A percentile compares a stretch with the other conserved stretches of the same genome.
These are phyloP conservation scores for Niveomyces coronatus DNA, from an alignment of 2,329 filamentous ascomycete genomes.

Conservation along the genomic window DNA sequence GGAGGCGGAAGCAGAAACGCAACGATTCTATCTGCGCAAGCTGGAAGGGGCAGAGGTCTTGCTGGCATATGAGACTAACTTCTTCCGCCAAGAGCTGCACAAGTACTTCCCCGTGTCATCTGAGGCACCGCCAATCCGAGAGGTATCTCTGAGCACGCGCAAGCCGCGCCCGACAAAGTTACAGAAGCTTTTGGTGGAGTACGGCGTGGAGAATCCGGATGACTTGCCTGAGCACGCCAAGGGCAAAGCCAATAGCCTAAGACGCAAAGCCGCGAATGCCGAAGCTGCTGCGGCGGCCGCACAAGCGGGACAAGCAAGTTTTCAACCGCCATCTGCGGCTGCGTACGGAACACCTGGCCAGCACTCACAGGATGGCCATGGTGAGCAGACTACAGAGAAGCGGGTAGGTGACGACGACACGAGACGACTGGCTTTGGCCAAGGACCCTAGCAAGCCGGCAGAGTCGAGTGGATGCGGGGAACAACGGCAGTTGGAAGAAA, in stretches of 20 bases:
- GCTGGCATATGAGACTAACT: conserved; percentile 89
- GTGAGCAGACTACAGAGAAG: not conserved
- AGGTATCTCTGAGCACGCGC: conserved; percentile 80
- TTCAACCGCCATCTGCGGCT: conserved; percentile 14
- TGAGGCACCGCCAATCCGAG: conserved; percentile 72
- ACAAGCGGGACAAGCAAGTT: conserved; percentile 12
- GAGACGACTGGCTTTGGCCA: conserved; percentile 3
- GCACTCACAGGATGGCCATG: conserved; percentile 10
- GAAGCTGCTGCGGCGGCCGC: conserved; percentile 37
- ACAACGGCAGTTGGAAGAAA: conserved; percentile 33
- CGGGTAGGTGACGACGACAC: not conserved
- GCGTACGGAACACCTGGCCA: conserved; percentile 16
- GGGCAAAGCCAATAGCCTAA: conserved; percentile 63
- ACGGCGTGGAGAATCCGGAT: conserved; percentile 82
- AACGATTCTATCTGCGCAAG: conserved; percentile 92
- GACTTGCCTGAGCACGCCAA: conserved; percentile 77
- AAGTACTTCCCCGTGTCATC: conserved; percentile 89
- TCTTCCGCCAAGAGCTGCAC: conserved; percentile 90
- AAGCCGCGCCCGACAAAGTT: conserved; percentile 95
- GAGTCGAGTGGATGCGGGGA: not conserved
- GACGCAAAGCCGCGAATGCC: conserved; percentile 58
- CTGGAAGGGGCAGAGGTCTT: conserved; percentile 95
- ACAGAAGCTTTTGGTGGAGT: conserved; percentile 83
- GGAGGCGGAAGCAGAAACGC: conserved; percentile 75
- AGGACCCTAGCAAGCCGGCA: not conserved